These are phyloP conservation scores for Cylindrodendrum hubeiense DNA, from an alignment of 2,329 filamentous ascomycete species.

Conservation along the genomic window DNA sequence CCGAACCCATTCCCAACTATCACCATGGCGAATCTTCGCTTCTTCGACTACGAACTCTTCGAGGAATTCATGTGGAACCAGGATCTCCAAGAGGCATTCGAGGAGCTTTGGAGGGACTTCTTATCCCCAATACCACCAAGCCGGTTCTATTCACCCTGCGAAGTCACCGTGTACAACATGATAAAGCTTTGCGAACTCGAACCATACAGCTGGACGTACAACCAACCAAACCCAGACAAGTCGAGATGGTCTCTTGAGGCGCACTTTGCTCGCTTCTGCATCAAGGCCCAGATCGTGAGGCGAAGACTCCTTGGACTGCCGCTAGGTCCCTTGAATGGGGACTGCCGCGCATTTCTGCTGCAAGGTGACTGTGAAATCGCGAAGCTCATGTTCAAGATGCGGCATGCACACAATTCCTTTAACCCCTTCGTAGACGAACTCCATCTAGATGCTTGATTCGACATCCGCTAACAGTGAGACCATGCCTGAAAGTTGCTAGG, in stretches of 20 bases:
- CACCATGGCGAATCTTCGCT: background rate
- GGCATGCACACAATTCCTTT: background rate
- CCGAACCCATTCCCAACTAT: too few species aligned
- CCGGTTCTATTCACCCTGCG: too few species aligned
- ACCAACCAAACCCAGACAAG: slow-evolving; percentile 20
- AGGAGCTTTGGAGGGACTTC: background rate
- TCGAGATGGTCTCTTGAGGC: slow-evolving; percentile 14
- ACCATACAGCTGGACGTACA: slow-evolving; percentile 19
- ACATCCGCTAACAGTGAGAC: too few species aligned
- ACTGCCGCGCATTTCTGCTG: background rate
- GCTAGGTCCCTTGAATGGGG: background rate
- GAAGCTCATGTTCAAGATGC: background rate
- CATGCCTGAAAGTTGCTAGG: too few species aligned
- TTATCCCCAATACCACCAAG: too few species aligned
- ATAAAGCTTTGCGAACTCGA: slow-evolving; percentile 4
- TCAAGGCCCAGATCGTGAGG: background rate
- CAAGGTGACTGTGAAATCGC: background rate
- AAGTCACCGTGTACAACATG: background rate
- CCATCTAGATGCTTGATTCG: too few species aligned
- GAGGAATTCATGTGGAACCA: background rate
- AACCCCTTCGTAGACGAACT: too few species aligned
- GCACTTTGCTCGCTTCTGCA: slow-evolving; percentile 16
- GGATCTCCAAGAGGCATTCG: background rate
- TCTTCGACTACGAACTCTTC: background rate
- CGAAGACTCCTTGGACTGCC: background rate